Conservation (phyloP, 352 stramenopile genomes). For the Globisporangium spiculum region DNA sequence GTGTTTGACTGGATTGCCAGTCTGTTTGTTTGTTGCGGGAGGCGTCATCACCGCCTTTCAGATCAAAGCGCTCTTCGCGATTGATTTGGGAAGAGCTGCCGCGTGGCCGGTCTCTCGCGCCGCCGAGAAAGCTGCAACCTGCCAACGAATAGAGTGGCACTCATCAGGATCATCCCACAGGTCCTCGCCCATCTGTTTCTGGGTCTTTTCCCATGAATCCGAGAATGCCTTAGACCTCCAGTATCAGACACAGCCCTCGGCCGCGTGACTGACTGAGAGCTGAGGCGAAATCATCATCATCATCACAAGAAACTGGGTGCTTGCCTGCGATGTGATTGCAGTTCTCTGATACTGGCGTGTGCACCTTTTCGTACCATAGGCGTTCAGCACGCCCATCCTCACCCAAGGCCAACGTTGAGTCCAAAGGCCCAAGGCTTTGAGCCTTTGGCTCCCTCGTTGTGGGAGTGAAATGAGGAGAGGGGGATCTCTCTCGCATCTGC, state of each 20-base stretch:
- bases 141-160: constrained; percentile 21
- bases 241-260: neutral
- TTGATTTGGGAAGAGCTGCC: neutral
- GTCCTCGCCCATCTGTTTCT: neutral
- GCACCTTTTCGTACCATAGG: constrained; percentile 5
- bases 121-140: constrained; percentile 9
- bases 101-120: constrained; percentile 2
- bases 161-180: neutral
- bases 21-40: neutral
- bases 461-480: neutral
- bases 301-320: too few relatives aligned
- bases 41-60: neutral
- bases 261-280: neutral
- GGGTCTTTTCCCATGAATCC: neutral
- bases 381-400: constrained; percentile 2
- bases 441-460: constrained; percentile 1
- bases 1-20: neutral
- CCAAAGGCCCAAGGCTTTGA: too few relatives aligned
- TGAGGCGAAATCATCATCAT: too few relatives aligned
- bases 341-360: neutral
- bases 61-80: constrained; percentile 6
- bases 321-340: neutral
- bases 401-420: neutral
- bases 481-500: constrained; percentile 3
- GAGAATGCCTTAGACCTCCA: neutral